Conservation (phyloP, 805 yeast genomes). For the Metschnikowia santaceciliae region DNA sequence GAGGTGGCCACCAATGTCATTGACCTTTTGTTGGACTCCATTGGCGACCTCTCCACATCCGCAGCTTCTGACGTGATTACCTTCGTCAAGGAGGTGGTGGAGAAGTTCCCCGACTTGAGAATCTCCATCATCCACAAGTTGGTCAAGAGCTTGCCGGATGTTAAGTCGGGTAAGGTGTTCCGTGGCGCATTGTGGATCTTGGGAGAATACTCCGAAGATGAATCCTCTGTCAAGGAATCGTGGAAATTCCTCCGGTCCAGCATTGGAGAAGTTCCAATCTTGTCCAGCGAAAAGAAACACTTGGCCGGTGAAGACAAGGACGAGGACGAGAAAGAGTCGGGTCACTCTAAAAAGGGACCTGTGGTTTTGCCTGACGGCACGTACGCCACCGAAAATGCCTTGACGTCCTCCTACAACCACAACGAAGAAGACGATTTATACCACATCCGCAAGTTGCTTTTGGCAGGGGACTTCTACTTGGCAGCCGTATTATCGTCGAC, state of each 20-base stretch:
- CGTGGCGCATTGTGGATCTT: conserved; percentile 94
- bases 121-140: conserved; percentile 60
- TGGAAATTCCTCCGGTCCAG: conserved; percentile 84
- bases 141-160: conserved; percentile 54
- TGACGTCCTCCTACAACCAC: conserved; percentile 43
- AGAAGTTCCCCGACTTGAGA: conserved; percentile 81
- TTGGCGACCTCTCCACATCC: conserved; percentile 76
- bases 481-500: conserved; percentile 86
- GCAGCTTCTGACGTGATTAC: conserved; percentile 87
- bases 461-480: conserved; percentile 87
- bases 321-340: conserved; percentile 11
- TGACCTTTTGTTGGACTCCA: conserved; percentile 78
- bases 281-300: conserved; percentile 61
- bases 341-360: conserved; percentile 50
- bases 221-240: conserved; percentile 66
- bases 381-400: conserved; percentile 89
- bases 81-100: conserved; percentile 93
- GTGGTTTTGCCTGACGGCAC: conserved; percentile 97
- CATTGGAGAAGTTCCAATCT: conserved; percentile 88
- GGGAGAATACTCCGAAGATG: conserved; percentile 84
- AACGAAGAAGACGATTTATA: conserved; percentile 48
- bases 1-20: conserved; percentile 92
- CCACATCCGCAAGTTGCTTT: conserved; percentile 74
- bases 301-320: conserved; percentile 23
- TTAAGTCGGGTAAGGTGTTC: conserved; percentile 84